phyloP scores from a whole-genome alignment of 176 grass and related monocot species.

The Aegilops speltoides region DNA sequence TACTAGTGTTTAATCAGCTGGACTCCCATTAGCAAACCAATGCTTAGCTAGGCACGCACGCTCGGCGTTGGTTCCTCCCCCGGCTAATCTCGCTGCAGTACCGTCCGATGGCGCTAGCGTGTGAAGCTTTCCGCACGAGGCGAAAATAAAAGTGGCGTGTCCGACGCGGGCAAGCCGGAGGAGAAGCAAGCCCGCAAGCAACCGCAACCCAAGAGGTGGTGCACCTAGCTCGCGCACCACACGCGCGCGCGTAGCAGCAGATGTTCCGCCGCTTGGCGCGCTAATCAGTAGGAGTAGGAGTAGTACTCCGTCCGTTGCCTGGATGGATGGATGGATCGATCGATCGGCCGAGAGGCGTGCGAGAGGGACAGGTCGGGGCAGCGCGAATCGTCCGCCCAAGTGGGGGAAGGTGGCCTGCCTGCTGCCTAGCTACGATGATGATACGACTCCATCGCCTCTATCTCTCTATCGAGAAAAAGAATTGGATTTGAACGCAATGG shows the following conservation, averaged over 20 bases:
- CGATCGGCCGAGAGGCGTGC: not conserved
- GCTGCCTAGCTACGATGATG: not conserved
- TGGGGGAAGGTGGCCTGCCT: not conserved
- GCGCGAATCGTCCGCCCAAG: not conserved
- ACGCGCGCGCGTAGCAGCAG: slow-evolving; percentile 14
- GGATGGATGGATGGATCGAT: not conserved
- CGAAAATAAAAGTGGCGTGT: not conserved
- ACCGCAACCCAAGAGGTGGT: not conserved
- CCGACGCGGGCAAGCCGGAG: slow-evolving; percentile 23
- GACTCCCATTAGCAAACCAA: not conserved
- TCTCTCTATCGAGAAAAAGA: not conserved
- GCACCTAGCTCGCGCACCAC: not conserved
- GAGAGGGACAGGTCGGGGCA: not conserved
- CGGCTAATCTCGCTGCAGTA: not conserved
- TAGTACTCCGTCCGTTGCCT: not conserved
- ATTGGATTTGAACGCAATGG: not conserved
- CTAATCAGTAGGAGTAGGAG: not conserved
- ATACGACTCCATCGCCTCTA: not conserved
- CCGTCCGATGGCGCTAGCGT: not conserved
- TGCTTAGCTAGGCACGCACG: no score
- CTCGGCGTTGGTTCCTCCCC: no score
- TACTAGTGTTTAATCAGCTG: not conserved
- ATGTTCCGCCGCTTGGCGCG: not conserved
- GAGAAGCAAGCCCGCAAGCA: slow-evolving; percentile 28
- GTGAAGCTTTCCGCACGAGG: not conserved